Percentiles rank a stretch among this genome's conserved stretches.
Conservation (phyloP, 108 stramenopile species). For the Cyclostephanos tholiformis region DNA sequence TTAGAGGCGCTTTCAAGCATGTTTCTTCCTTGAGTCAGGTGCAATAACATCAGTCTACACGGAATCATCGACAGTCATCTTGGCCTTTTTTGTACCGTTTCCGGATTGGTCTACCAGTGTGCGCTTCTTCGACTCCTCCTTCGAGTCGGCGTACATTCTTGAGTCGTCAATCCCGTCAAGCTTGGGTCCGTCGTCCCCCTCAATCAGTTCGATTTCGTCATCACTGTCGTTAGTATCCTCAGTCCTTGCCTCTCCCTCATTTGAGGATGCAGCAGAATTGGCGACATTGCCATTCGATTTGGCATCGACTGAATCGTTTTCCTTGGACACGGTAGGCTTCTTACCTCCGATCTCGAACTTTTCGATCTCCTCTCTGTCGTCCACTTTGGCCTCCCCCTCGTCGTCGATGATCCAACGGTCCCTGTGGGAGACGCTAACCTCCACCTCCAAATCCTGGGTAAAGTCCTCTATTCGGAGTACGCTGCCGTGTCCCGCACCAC, state of each 20-base stretch:
- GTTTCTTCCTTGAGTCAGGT: neutral
- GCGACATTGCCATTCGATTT: constrained; percentile 4
- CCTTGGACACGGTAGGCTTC: constrained; percentile 16
- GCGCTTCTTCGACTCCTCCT: constrained; percentile 25
- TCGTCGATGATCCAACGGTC: constrained; percentile 37
- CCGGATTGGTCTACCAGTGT: constrained; percentile 10
- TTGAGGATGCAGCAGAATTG: neutral
- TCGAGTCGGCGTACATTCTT: constrained; percentile 11
- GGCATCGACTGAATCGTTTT: constrained; percentile 6
- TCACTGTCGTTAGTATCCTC: constrained; percentile 14
- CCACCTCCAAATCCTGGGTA: constrained; percentile 87
- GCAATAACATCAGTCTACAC: constrained; percentile 5
- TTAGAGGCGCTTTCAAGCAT: too few relatives aligned
- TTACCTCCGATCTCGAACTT: constrained; percentile 73
- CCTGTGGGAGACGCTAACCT: constrained; percentile 70
- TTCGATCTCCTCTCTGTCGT: constrained; percentile 58
- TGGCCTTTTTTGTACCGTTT: constrained; percentile 55
- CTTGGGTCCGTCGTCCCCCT: constrained; percentile 27
- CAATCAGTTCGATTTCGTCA: constrained; percentile 37
- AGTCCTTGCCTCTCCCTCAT: constrained; percentile 7
- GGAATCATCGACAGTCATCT: constrained; percentile 28
- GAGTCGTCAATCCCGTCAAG: constrained; percentile 26
- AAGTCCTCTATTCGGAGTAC: constrained; percentile 87
- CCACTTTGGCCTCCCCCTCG: constrained; percentile 41
- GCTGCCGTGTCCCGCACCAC: constrained; percentile 89